A percentile compares a stretch with the other conserved stretches of the same genome.
phyloP scores from a whole-genome alignment of 495 filamentous ascomycete genomes.

The Xylaria grammica region DNA sequence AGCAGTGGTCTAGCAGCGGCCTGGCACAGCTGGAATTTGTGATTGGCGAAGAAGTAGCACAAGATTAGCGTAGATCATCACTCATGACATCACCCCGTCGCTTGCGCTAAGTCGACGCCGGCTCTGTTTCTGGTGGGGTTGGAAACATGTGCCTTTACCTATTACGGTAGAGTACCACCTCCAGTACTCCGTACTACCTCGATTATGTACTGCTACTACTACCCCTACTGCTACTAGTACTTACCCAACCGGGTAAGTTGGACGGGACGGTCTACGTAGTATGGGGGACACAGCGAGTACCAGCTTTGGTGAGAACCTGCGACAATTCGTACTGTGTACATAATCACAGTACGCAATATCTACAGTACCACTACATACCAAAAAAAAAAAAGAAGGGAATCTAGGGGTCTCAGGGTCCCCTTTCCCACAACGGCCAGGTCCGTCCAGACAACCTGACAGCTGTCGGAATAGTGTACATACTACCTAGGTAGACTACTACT shows the following conservation, averaged over 20 bases:
- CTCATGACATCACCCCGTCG: slow-evolving; percentile 21
- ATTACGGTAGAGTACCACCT: too few relatives aligned
- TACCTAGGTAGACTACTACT: too few relatives aligned
- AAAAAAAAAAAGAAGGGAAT: background rate
- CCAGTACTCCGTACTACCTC: too few relatives aligned
- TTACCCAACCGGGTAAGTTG: too few relatives aligned
- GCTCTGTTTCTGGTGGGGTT: slow-evolving; percentile 8
- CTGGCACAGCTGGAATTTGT: slow-evolving; percentile 6
- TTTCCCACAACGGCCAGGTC: slow-evolving; percentile 7
- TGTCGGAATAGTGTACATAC: too few relatives aligned
- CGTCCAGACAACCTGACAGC: background rate
- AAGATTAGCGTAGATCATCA: slow-evolving; percentile 21
- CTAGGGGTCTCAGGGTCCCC: slow-evolving; percentile 18
- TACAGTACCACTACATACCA: background rate
- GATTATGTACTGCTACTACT: too few relatives aligned
- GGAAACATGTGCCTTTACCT: background rate
- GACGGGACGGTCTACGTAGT: too few relatives aligned
- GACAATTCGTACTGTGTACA: background rate
- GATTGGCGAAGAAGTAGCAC: slow-evolving; percentile 16
- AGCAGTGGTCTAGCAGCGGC: too few relatives aligned
- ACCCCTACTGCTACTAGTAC: too few relatives aligned
- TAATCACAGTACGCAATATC: background rate
- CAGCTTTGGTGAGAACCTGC: too few relatives aligned
- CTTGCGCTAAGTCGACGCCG: background rate
- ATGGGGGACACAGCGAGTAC: too few relatives aligned